phyloP scores from a whole-genome alignment of 768 basidiomycete genomes.

The Mycena filopes region DNA sequence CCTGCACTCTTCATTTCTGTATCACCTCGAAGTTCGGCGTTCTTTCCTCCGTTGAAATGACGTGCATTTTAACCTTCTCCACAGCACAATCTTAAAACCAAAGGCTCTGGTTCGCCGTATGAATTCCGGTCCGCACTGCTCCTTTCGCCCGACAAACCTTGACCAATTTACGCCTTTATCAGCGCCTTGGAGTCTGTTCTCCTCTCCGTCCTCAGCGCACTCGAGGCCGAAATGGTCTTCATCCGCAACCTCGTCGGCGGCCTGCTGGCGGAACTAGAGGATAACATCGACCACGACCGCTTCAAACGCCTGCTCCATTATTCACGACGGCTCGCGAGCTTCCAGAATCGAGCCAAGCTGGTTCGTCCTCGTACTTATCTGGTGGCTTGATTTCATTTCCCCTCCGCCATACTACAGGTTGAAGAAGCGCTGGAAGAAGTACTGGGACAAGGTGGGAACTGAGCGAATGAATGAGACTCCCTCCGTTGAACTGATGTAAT shows the following conservation, averaged over 20 bases:
- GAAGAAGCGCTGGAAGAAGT: conserved; percentile 93
- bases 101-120: conserved; percentile 77
- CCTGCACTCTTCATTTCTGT: conserved; percentile 87
- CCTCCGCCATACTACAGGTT: conserved; percentile 63
- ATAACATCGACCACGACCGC: conserved; percentile 94
- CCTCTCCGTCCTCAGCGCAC: conserved; percentile 88
- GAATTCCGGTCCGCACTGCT: conserved; percentile 77
- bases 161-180: conserved; percentile 30
- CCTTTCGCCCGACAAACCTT: background rate
- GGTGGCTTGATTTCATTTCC: background rate
- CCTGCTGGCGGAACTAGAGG: conserved; percentile 91
- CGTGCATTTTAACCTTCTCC: conserved; percentile 8
- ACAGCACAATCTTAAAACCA: conserved; percentile 86
- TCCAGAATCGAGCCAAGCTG: conserved; percentile 90
- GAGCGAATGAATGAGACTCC: background rate
- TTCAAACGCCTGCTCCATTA: conserved; percentile 93
- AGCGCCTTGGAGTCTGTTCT: conserved; percentile 95
- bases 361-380: conserved; percentile 50
- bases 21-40: conserved; percentile 79
- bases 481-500: background rate
- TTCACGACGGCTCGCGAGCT: conserved; percentile 86
- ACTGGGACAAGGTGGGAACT: conserved; percentile 79
- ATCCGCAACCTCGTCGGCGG: conserved; percentile 92
- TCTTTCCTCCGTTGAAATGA: conserved; percentile 23
- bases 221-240: conserved; percentile 97